phyloP scores from a whole-genome alignment of 2,329 filamentous ascomycete species.

The Phialophora tarda region DNA sequence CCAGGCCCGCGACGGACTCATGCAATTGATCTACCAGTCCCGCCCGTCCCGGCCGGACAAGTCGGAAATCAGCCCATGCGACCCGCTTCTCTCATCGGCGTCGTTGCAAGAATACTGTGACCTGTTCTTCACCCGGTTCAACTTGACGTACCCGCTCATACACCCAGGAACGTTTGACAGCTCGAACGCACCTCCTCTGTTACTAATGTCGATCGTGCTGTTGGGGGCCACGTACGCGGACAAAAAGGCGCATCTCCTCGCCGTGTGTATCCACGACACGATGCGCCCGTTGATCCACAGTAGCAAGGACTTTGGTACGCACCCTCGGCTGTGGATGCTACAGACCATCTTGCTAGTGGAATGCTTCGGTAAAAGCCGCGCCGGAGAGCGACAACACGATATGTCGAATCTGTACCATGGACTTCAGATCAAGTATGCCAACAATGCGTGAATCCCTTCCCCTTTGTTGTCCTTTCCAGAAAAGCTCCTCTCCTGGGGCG shows the following conservation, averaged over 20 bases:
- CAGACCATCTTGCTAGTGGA: constrained; percentile 4
- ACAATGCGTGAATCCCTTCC: neutral
- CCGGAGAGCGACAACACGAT: neutral
- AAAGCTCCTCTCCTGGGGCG: neutral
- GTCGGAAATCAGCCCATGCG: neutral
- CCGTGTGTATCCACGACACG: constrained; percentile 67
- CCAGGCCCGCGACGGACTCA: neutral
- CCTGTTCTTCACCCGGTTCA: neutral
- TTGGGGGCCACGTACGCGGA: constrained; percentile 66
- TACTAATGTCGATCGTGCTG: constrained; percentile 61
- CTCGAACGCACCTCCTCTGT: constrained; percentile 50
- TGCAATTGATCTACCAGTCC: neutral
- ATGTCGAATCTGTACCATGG: neutral
- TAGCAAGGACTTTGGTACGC: constrained; percentile 61
- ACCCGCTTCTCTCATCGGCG: neutral
- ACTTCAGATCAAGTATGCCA: neutral
- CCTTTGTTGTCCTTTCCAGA: too few relatives aligned
- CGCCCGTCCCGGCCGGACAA: neutral
- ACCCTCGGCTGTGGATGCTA: constrained; percentile 55
- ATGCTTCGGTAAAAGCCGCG: neutral
- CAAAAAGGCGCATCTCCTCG: constrained; percentile 64
- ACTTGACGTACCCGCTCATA: neutral
- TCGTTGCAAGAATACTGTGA: neutral
- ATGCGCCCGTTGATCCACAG: constrained; percentile 64
- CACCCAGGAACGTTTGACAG: neutral